Evolutionary conservation across 768 basidiomycete species (phyloP).

Genomic region (Pleurotus pulmonarius): DNA sequence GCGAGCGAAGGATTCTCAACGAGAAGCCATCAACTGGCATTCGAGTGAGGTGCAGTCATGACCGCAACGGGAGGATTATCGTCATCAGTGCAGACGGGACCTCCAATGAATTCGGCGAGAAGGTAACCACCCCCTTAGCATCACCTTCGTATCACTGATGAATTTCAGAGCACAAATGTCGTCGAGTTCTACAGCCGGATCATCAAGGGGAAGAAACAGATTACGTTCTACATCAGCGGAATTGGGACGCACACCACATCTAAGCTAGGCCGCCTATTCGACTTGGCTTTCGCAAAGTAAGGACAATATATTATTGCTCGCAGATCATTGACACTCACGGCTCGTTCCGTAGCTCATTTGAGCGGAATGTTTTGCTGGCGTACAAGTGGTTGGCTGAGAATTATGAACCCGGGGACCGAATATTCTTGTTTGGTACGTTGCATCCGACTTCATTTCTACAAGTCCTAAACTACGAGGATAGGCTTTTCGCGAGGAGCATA

Average conservation of each 20-base stretch:
- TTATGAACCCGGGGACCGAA: conserved; percentile 32
- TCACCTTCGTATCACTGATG: too few relatives aligned
- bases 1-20: too few relatives aligned
- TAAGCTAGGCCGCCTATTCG: too few relatives aligned
- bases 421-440: conserved; percentile 36
- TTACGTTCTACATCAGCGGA: conserved; percentile 27
- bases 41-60: too few relatives aligned
- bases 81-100: too few relatives aligned
- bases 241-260: conserved; percentile 17
- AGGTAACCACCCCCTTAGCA: too few relatives aligned
- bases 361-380: conserved; percentile 28
- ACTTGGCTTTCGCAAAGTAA: too few relatives aligned
- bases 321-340: too few relatives aligned
- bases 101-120: too few relatives aligned
- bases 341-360: conserved; percentile 25
- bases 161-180: conserved; percentile 30
- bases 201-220: conserved; percentile 17
- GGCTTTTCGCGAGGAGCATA: conserved; percentile 49
- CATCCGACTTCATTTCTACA: background rate
- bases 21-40: too few relatives aligned
- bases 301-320: too few relatives aligned
- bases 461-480: conserved; percentile 9
- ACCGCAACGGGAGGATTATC: too few relatives aligned
- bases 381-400: conserved; percentile 39
- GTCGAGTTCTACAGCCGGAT: conserved; percentile 22